A percentile compares a stretch with the other conserved stretches of the same genome.
phyloP scores from a whole-genome alignment of 768 basidiomycete genomes.

The Psilocybe subaeruginosa region DNA sequence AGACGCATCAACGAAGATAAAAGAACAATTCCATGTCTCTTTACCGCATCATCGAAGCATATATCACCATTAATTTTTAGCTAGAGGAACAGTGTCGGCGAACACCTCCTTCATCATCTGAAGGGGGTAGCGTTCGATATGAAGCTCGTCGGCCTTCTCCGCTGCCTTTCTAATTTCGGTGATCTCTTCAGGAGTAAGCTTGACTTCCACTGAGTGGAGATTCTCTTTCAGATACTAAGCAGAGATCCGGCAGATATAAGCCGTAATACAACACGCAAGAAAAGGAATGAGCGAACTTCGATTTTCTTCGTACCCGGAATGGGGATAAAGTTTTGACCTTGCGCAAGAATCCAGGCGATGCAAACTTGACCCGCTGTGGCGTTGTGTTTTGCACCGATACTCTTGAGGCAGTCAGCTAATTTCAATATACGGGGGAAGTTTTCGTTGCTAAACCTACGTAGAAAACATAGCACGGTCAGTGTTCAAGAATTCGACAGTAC shows the following conservation, averaged over 20 bases:
- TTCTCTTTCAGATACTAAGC: constrained; percentile 48
- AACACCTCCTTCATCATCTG: constrained; percentile 28
- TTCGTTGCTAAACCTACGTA: constrained; percentile 22
- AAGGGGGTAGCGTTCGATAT: constrained; percentile 37
- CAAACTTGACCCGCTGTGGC: constrained; percentile 49
- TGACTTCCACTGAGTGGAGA: constrained; percentile 33
- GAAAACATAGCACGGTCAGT: neutral
- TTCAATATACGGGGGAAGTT: constrained; percentile 53
- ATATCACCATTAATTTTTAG: neutral
- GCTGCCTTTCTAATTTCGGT: constrained; percentile 37
- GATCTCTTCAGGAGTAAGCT: constrained; percentile 39
- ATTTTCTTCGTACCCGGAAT: constrained; percentile 49
- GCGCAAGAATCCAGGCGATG: constrained; percentile 54
- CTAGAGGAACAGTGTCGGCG: constrained; percentile 32
- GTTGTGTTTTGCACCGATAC: constrained; percentile 39
- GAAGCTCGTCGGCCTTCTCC: constrained; percentile 30
- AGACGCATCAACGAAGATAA: too few relatives aligned
- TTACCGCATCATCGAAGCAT: too few relatives aligned
- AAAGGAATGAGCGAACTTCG: constrained; percentile 11
- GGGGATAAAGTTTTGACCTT: constrained; percentile 48
- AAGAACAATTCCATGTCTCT: too few relatives aligned
- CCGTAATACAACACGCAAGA: neutral
- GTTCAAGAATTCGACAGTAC: too few relatives aligned
- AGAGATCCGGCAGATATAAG: neutral
- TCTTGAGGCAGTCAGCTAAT: constrained; percentile 40